A percentile compares a stretch with the other conserved stretches of the same genome.
phyloP scores from a whole-genome alignment of 1,284 basidiomycete genomes.

The Marasmius fiardii region DNA sequence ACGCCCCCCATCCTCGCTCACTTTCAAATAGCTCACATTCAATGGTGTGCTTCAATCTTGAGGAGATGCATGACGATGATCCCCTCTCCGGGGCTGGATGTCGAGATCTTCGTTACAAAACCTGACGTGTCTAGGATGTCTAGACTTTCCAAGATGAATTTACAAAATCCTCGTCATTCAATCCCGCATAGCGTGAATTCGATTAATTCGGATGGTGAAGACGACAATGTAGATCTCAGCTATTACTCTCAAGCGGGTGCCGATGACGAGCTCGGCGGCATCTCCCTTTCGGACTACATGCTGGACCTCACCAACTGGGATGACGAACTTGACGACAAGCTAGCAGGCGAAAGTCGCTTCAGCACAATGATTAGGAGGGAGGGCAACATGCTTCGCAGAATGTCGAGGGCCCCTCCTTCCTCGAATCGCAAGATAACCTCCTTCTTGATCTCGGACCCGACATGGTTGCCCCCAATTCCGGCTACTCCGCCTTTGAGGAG shows the following conservation, averaged over 20 bases:
- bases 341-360: conserved; percentile 63
- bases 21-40: conserved; percentile 62
- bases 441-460: not conserved
- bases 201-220: conserved; percentile 30
- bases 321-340: conserved; percentile 66
- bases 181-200: conserved; percentile 42
- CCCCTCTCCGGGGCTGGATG: conserved; percentile 53
- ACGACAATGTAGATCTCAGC: conserved; percentile 42
- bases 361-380: conserved; percentile 61
- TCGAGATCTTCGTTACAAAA: conserved; percentile 78
- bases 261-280: conserved; percentile 31
- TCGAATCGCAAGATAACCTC: not conserved
- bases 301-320: conserved; percentile 82
- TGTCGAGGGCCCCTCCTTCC: conserved; percentile 20
- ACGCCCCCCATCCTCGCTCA: not conserved
- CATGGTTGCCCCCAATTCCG: not conserved
- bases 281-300: conserved; percentile 49
- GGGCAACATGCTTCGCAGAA: conserved; percentile 63
- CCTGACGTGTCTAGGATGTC: conserved; percentile 11
- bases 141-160: conserved; percentile 15
- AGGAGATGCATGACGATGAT: conserved; percentile 68
- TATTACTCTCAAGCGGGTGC: conserved; percentile 39
- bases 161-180: conserved; percentile 14
- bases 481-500: not conserved
- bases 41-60: conserved; percentile 76